These are phyloP conservation scores for Phaffomyces antillensis DNA, from an alignment of 805 yeast species.

Conservation along the genomic window DNA sequence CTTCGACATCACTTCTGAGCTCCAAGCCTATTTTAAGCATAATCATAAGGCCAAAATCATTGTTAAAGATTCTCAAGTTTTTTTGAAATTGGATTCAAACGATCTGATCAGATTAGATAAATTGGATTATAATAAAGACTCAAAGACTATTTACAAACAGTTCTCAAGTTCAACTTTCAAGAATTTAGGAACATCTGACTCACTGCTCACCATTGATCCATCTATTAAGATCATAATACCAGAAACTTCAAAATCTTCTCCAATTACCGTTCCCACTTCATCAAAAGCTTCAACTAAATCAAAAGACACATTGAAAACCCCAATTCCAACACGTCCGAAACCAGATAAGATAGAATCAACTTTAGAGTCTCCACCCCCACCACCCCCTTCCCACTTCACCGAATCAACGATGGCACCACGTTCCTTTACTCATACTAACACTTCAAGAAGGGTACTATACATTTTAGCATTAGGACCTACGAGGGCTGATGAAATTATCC, in stretches of 20 bases:
- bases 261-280: neutral
- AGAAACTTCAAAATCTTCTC: neutral
- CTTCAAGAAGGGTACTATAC: constrained; percentile 32
- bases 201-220: neutral
- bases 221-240: neutral
- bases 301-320: neutral
- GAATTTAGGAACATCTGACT: constrained; percentile 12
- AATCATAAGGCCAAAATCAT: constrained; percentile 15
- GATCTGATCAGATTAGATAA: constrained; percentile 3
- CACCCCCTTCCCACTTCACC: neutral
- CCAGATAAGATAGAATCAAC: too few relatives aligned
- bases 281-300: neutral
- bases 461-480: constrained; percentile 44
- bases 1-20: constrained; percentile 4
- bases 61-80: constrained; percentile 16
- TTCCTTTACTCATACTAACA: neutral
- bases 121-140: constrained; percentile 2
- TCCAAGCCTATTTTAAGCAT: constrained; percentile 3
- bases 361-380: neutral
- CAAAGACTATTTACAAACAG: constrained; percentile 16
- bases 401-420: neutral
- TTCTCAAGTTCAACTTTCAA: constrained; percentile 17
- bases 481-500: constrained; percentile 25
- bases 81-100: constrained; percentile 9
- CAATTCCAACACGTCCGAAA: neutral